phyloP scores from a whole-genome alignment of 1,139 yeast species.

The Zygoascus meyerae region DNA sequence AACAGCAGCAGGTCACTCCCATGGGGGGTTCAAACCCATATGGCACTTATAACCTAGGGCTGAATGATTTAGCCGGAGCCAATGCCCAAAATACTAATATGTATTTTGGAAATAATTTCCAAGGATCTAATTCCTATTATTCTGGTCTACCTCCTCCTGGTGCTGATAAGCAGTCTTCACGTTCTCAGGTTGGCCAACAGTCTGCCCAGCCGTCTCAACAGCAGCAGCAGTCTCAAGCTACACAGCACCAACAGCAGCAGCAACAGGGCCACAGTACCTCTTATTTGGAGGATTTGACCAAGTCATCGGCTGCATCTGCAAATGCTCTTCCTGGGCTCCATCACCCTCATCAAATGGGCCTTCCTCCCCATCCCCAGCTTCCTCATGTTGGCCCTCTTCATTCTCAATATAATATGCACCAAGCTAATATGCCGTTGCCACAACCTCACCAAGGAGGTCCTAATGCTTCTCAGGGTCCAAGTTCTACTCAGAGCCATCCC shows the following conservation, averaged over 20 bases:
- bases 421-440: conserved; percentile 1
- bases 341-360: conserved; percentile 4
- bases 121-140: conserved; percentile 3
- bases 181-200: conserved; percentile 12
- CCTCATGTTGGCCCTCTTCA: conserved; percentile 9
- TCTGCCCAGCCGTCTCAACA: conserved; percentile 9
- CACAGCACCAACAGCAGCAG: conserved; percentile 11
- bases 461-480: not conserved
- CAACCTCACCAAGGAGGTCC: conserved; percentile 1
- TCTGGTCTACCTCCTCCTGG: conserved; percentile 2
- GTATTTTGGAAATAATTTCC: conserved; percentile 7
- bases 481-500: not conserved
- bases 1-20: conserved; percentile 8
- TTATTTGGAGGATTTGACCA: conserved; percentile 8
- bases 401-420: conserved; percentile 3
- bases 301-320: not conserved
- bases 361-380: conserved; percentile 8
- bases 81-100: not conserved
- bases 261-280: conserved; percentile 6
- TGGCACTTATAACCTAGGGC: conserved; percentile 3
- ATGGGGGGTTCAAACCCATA: conserved; percentile 5
- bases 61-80: conserved; percentile 2
- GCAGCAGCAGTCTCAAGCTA: not conserved
- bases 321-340: not conserved
- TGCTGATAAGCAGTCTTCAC: conserved; percentile 5